Conservation (phyloP, 306 rosid species). For the Fragaria ananassa region DNA sequence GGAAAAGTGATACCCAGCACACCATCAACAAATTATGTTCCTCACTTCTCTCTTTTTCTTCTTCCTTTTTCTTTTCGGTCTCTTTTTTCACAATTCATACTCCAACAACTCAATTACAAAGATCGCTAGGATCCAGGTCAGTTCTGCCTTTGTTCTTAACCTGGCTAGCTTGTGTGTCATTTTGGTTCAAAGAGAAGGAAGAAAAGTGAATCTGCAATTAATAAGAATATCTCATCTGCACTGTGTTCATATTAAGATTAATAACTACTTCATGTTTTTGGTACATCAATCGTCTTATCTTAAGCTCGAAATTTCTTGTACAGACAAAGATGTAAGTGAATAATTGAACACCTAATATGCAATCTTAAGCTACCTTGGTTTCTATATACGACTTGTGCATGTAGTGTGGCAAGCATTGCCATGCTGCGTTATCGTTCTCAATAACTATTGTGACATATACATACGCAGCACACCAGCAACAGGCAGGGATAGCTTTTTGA, state of each 20-base stretch:
- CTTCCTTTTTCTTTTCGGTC: background rate
- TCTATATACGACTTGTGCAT: no score
- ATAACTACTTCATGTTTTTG: no score
- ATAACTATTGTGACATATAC: background rate
- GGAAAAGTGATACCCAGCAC: background rate
- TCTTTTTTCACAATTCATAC: background rate
- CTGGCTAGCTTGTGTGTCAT: background rate
- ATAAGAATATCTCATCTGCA: no score
- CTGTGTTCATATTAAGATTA: no score
- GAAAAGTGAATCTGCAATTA: no score
- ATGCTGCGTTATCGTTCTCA: background rate
- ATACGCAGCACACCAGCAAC: background rate
- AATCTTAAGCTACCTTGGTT: no score
- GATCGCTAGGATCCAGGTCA: background rate
- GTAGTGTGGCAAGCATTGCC: no score
- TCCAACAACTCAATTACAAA: background rate
- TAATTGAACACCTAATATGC: no score
- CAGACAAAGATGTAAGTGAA: no score
- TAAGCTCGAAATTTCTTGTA: no score
- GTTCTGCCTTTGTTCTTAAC: background rate
- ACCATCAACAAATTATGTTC: background rate
- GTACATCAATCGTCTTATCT: no score
- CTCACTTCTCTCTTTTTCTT: background rate
- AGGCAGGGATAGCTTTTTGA: background rate
- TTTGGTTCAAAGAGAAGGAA: background rate